These are phyloP conservation scores for Fistulina hepatica DNA, from an alignment of 1,284 basidiomycete genomes.

Conservation along the genomic window DNA sequence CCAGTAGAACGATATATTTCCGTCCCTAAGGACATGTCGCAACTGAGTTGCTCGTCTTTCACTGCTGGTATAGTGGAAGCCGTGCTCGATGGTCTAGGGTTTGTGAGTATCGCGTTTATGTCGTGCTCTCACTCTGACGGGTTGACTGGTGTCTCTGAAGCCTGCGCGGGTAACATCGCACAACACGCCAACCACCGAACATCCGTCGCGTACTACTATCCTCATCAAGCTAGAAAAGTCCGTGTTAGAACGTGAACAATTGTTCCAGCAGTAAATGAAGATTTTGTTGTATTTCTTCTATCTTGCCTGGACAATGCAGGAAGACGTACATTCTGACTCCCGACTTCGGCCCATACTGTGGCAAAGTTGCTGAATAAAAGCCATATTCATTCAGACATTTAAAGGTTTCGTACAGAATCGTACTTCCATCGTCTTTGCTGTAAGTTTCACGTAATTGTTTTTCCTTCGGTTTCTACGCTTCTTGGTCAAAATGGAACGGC, in stretches of 20 bases:
- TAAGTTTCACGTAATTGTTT: too few relatives aligned
- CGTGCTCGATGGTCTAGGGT: conserved; percentile 89
- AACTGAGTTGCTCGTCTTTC: conserved; percentile 91
- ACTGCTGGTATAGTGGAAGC: conserved; percentile 97
- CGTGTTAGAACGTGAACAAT: conserved; percentile 82
- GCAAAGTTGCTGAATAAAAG: too few relatives aligned
- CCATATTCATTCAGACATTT: too few relatives aligned
- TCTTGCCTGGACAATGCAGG: neutral
- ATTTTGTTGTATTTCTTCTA: conserved; percentile 7
- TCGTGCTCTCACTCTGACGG: conserved; percentile 7
- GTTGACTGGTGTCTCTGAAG: conserved; percentile 33
- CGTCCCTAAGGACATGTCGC: conserved; percentile 88
- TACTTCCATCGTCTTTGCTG: too few relatives aligned
- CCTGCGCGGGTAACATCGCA: conserved; percentile 96
- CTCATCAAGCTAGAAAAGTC: conserved; percentile 89
- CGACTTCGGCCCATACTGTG: too few relatives aligned
- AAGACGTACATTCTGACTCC: too few relatives aligned
- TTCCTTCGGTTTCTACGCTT: too few relatives aligned
- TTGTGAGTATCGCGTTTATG: conserved; percentile 50
- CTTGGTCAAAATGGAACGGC: too few relatives aligned
- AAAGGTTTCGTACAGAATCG: too few relatives aligned
- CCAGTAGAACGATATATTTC: conserved; percentile 86
- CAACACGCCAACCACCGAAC: conserved; percentile 74
- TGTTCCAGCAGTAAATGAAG: conserved; percentile 52
- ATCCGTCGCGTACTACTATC: conserved; percentile 81